Conservation (phyloP, 441 rosid species). For the Adansonia rubrostipa region DNA sequence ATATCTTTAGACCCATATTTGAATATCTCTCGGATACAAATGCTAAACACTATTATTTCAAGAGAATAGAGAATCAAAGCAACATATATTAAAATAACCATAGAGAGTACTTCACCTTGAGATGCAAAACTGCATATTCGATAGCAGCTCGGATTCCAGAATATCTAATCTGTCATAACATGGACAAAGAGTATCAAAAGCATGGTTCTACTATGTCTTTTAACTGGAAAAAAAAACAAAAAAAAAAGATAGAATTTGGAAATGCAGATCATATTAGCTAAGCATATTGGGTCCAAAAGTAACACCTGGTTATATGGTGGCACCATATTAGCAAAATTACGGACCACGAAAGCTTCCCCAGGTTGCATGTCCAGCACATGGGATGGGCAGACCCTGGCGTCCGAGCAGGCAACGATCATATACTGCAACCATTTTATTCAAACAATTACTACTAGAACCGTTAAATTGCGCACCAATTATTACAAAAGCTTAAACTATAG, state of each 20-base stretch:
- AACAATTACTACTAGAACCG: background rate
- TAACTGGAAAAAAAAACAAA: background rate
- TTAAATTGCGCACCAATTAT: background rate
- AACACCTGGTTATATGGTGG: constrained; percentile 81
- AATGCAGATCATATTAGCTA: background rate
- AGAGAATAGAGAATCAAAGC: too few species aligned
- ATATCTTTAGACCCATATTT: too few species aligned
- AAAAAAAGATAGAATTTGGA: background rate
- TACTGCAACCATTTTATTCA: constrained; percentile 51
- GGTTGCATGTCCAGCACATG: constrained; percentile 89
- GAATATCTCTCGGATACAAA: too few species aligned
- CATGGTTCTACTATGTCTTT: background rate
- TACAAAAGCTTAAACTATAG: background rate
- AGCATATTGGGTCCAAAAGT: background rate
- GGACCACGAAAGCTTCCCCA: constrained; percentile 94
- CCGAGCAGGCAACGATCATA: constrained; percentile 98
- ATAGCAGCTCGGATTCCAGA: constrained; percentile 84
- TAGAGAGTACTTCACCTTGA: constrained; percentile 57
- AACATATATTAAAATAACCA: too few species aligned
- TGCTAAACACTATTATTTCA: too few species aligned
- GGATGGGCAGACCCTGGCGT: constrained; percentile 95
- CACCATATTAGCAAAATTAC: constrained; percentile 93
- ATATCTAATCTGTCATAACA: constrained; percentile 52
- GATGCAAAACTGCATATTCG: constrained; percentile 95
- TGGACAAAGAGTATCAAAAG: background rate